Evolutionary conservation across 2,329 filamentous ascomycete species (phyloP).

Genomic region (Chaetomiaceae sp.): DNA sequence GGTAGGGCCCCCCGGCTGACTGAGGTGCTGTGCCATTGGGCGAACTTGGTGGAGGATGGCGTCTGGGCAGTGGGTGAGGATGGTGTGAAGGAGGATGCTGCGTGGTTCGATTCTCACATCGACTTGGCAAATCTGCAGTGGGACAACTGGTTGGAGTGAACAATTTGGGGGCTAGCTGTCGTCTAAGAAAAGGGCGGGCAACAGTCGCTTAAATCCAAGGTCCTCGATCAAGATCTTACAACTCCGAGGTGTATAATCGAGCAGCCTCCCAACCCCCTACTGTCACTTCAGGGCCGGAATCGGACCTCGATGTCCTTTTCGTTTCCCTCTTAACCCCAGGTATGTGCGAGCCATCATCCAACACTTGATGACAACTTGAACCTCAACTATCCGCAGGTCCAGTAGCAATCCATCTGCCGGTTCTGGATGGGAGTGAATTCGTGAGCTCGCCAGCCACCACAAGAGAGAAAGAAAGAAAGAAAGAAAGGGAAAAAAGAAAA

Average conservation of each 20-base stretch:
- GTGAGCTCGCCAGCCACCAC: not conserved
- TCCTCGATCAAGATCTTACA: too few relatives aligned
- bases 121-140: not conserved
- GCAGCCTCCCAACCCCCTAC: too few relatives aligned
- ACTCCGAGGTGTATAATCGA: too few relatives aligned
- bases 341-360: too few relatives aligned
- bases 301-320: too few relatives aligned
- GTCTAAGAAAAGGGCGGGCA: too few relatives aligned
- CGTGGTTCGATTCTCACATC: not conserved
- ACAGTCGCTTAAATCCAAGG: too few relatives aligned
- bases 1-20: not conserved
- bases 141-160: not conserved
- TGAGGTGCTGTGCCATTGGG: not conserved
- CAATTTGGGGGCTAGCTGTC: not conserved
- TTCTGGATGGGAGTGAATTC: not conserved
- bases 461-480: too few relatives aligned
- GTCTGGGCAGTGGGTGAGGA: not conserved
- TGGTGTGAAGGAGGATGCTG: conserved; percentile 1
- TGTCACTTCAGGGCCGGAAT: too few relatives aligned
- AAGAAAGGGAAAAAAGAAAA: too few relatives aligned
- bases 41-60: not conserved
- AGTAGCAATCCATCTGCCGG: not conserved
- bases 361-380: too few relatives aligned
- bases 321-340: too few relatives aligned
- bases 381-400: not conserved